Conservation (phyloP, 2,329 filamentous ascomycete species). For the Clarireedia monteithiana region DNA sequence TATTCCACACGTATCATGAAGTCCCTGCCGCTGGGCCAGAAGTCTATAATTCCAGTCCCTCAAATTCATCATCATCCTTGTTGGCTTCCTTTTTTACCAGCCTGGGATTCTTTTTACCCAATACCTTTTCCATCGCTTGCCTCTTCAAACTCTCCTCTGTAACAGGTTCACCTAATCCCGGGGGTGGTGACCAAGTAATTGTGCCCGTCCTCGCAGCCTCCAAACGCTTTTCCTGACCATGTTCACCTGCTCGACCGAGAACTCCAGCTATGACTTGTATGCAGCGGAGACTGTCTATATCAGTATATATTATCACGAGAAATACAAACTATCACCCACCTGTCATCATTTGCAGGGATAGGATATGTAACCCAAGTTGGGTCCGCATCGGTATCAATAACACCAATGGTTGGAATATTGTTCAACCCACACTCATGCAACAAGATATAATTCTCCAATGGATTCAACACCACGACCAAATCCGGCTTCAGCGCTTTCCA, state of each 20-base stretch:
- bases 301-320: slow-evolving; percentile 17
- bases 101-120: not conserved
- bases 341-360: slow-evolving; percentile 95
- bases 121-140: not conserved
- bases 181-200: slow-evolving; percentile 51
- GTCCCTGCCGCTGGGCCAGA: no score
- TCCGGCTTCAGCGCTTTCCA: slow-evolving; percentile 71
- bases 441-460: slow-evolving; percentile 82
- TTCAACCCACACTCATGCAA: slow-evolving; percentile 85
- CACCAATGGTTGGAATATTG: slow-evolving; percentile 86
- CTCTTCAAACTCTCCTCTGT: slow-evolving; percentile 9
- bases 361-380: slow-evolving; percentile 93
- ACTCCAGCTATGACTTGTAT: slow-evolving; percentile 77
- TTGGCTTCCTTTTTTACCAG: no score
- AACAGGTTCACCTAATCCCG: slow-evolving; percentile 19
- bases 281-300: slow-evolving; percentile 60
- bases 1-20: no score
- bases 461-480: slow-evolving; percentile 86
- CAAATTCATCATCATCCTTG: no score
- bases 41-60: no score
- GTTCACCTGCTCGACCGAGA: slow-evolving; percentile 74
- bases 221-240: slow-evolving; percentile 62
- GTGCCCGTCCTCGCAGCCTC: slow-evolving; percentile 52
- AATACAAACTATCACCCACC: slow-evolving; percentile 39
- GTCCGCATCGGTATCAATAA: slow-evolving; percentile 90